Evolutionary conservation across 1,284 basidiomycete genomes (phyloP).

Genomic region (Sparassis latifolia): DNA sequence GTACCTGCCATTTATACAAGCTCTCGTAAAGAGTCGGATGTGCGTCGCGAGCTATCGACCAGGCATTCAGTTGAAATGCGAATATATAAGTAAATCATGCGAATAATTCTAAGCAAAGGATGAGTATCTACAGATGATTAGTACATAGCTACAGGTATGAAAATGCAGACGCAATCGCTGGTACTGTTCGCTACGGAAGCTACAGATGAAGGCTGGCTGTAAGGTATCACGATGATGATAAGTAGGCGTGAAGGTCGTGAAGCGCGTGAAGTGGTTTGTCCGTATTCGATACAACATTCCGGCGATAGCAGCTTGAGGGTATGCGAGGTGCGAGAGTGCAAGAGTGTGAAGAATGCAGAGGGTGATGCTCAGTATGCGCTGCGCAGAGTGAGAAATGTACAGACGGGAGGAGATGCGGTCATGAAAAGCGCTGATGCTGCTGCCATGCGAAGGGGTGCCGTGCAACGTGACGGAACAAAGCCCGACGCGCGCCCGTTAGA

Average conservation of each 20-base stretch:
- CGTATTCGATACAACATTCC: background rate
- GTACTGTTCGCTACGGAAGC: background rate
- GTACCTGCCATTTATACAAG: too few relatives aligned
- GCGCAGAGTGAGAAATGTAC: background rate
- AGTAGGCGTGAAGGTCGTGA: background rate
- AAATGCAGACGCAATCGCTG: background rate
- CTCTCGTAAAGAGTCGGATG: too few relatives aligned
- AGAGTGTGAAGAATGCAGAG: background rate
- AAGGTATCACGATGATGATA: background rate
- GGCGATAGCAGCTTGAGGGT: background rate
- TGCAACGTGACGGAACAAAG: background rate
- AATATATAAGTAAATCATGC: too few relatives aligned
- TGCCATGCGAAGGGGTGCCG: background rate
- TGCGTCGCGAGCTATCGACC: too few relatives aligned
- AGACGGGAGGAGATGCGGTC: background rate
- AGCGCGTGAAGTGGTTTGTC: background rate
- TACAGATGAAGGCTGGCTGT: background rate
- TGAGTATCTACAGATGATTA: background rate
- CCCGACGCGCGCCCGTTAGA: slow-evolving; percentile 29
- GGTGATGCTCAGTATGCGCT: background rate
- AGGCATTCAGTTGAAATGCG: too few relatives aligned
- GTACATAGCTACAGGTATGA: background rate
- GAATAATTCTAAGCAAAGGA: background rate
- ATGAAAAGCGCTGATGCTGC: background rate
- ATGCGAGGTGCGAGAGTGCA: background rate